phyloP scores from a whole-genome alignment of 495 filamentous ascomycete species.

The Penicillium turbatum region DNA sequence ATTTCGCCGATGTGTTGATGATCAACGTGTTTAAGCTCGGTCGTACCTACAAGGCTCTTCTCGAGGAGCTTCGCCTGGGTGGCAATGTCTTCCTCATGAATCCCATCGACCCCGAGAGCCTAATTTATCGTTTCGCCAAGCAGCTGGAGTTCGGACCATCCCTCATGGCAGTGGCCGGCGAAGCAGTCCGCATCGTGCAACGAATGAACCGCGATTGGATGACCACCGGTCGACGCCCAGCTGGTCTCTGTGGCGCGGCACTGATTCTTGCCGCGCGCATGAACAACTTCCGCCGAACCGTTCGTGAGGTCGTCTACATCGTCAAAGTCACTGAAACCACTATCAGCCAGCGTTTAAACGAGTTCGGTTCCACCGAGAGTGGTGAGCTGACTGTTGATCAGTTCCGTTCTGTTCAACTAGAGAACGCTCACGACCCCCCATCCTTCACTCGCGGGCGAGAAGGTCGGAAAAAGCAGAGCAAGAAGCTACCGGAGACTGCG shows the following conservation, averaged over 20 bases:
- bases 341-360: conserved; percentile 79
- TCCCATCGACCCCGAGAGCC: conserved; percentile 71
- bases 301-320: conserved; percentile 90
- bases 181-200: conserved; percentile 78
- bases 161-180: conserved; percentile 75
- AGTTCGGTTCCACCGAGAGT: conserved; percentile 80
- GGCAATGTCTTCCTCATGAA: conserved; percentile 49
- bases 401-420: conserved; percentile 66
- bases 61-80: conserved; percentile 57
- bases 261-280: conserved; percentile 92
- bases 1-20: conserved; percentile 80
- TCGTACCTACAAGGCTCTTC: conserved; percentile 71
- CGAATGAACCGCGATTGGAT: conserved; percentile 98
- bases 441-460: conserved; percentile 64
- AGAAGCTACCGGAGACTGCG: conserved; percentile 45
- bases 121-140: conserved; percentile 83
- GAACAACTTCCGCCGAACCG: conserved; percentile 91
- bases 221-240: conserved; percentile 83
- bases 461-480: conserved; percentile 40
- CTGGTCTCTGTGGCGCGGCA: conserved; percentile 90
- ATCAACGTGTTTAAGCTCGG: conserved; percentile 91
- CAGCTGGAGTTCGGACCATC: conserved; percentile 81
- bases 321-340: conserved; percentile 92
- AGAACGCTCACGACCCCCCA: conserved; percentile 73
- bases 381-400: conserved; percentile 79